Evolutionary conservation across 2,329 filamentous ascomycete genomes (phyloP), one percentile per base, ranked within the genome.

Genomic region (Rachicladosporium sp.): DNA sequence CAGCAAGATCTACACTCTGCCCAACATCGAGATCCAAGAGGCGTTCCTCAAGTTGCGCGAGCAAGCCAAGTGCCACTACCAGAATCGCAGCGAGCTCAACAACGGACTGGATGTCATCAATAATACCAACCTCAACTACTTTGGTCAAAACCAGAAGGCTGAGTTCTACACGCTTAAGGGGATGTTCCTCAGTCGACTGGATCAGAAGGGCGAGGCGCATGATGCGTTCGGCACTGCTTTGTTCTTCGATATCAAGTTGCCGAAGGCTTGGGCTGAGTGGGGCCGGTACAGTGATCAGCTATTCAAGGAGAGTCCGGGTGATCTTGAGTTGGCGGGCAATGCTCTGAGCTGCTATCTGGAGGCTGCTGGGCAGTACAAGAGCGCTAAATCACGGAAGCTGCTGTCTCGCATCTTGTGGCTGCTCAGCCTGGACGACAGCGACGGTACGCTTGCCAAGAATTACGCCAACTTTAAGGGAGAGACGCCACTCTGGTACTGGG

Each of bases 91-190:
- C 30, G 91, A 98, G 63, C 75, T 99, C 39, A 89, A 80, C 38
- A 94, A 80, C 56, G 91, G 91, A 1, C 61, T 99, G 48, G 91
- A 99, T 56, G 91, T 99, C 2, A 99, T 99, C 60, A 98, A 98
- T 63, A 99, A 98, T 52, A 99, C 91, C 29, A 98, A 99, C 53
- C 76, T 99, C 42, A 95, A 93, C 60, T 98, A 98, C 67, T 98
- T 98, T 61, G 93, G 87, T 45, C 75, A 82, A 3, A 82, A 88
- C 54, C 91, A 98, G 60, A 98, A 98, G 64, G 91, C 91, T 6
- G 91, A 98, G 60, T 98, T 98, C 64, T 98, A 95, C 68, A 98
- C 91, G 0, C 74, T 98, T 39, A 98, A 98, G 71, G 91, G 91
- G 45, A 98, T 98, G 91, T 98, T 98, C 70, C 68, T 96, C 33